Conservation (phyloP, 148 eudicot genomes). For the Persicaria tinctoria region DNA sequence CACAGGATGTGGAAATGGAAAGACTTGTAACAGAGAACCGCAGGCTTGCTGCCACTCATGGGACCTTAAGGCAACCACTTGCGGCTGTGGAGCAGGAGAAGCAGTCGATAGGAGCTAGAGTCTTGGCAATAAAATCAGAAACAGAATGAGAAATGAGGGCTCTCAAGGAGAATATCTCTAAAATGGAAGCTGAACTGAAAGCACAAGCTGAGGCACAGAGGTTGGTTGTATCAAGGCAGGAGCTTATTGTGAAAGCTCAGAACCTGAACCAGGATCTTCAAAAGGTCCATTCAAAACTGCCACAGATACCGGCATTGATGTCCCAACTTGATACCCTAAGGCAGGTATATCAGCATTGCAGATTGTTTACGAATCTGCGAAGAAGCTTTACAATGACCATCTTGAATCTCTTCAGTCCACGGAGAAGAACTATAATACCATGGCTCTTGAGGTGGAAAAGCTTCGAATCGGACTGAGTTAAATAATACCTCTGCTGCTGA, state of each 20-base stretch:
- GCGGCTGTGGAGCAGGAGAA: conserved; percentile 85
- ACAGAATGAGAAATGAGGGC: conserved; percentile 73
- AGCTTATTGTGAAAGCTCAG: conserved; percentile 65
- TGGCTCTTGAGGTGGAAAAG: conserved; percentile 92
- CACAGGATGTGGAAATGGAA: conserved; percentile 78
- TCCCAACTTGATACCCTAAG: conserved; percentile 71
- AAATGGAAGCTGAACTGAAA: conserved; percentile 74
- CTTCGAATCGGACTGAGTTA: conserved; percentile 57
- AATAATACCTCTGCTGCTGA: conserved; percentile 50
- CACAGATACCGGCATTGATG: conserved; percentile 66
- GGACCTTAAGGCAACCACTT: conserved; percentile 72
- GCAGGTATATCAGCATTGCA: conserved; percentile 89
- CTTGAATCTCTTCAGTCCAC: conserved; percentile 92
- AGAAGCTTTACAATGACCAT: conserved; percentile 80
- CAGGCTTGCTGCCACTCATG: conserved; percentile 94
- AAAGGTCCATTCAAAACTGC: conserved; percentile 57
- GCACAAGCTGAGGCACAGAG: conserved; percentile 78
- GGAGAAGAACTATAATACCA: conserved; percentile 86
- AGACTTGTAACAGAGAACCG: conserved; percentile 79
- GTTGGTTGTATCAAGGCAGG: conserved; percentile 71
- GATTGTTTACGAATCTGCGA: conserved; percentile 93
- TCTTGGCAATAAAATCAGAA: conserved; percentile 53
- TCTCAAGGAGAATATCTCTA: conserved; percentile 53
- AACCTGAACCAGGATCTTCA: conserved; percentile 58
- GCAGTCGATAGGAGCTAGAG: conserved; percentile 55